Base-by-base conservation (phyloP, 2,329 filamentous ascomycete genomes). In the Beauveria bassiana region DNA sequence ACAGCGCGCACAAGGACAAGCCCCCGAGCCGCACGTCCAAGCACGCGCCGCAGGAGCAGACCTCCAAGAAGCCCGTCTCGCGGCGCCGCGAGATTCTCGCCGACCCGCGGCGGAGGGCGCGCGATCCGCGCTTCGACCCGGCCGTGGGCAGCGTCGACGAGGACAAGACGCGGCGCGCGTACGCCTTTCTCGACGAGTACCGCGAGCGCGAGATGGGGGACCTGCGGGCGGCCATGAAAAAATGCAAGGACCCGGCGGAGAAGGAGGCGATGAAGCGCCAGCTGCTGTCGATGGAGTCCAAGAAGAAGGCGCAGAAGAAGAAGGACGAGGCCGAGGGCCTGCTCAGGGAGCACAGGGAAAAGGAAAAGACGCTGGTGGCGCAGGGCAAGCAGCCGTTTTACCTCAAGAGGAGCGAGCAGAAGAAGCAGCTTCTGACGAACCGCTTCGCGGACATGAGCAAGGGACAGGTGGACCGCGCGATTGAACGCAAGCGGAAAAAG, bases 301-400 rank as follows among this genome's bases (percentile, higher is more conserved):
- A 84, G 70, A 83, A 88, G 74, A 89, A 90, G 75, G 81, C 91
- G 28, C 84, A 86, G 66, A 78, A 86, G 67, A 80, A 82, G 58
- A 89, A 87, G 76, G 88, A 91, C 64, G 83, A 86, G 63, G 85
- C 89, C 73, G 80, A 84, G 67, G 82, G 85, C 62, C 77, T 98
- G 47, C 69, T 93, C 59, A 80, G 85, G 50, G 86, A 89, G 73
- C 93, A 98, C 77, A 85, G 89, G 70, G 84, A 84, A 76, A 82
- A 86, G 73, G 95, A 99, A 80, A 92, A 91, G 77, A 89, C 93
- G 72, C 77, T 90, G 64, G 86, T 98, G 57, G 86, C 86, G 68
- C 85, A 96, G 77, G 95, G 95, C 64, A 97, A 97, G 85, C 86
- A 83, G 72, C 93, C 95, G 0, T 99, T 92, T 77, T 98, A 91